These are phyloP conservation scores for Fusarium equiseti DNA, from an alignment of 2,329 filamentous ascomycete genomes.

Conservation along the genomic window DNA sequence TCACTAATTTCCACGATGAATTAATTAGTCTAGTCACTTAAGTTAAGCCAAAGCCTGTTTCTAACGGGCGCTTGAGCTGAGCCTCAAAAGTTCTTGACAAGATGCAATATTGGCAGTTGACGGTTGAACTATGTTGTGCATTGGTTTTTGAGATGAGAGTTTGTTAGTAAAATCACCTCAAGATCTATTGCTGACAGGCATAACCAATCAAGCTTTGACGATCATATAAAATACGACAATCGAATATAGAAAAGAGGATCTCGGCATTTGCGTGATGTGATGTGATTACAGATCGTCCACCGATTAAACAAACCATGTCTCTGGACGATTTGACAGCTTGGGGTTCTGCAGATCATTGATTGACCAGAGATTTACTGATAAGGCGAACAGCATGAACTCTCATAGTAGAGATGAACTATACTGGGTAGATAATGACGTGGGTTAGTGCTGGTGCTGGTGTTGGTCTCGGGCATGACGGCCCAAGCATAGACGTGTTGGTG, in stretches of 20 bases:
- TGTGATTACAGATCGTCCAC: background rate
- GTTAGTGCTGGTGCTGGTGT: background rate
- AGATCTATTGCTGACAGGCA: background rate
- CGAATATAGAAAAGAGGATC: background rate
- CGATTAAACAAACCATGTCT: background rate
- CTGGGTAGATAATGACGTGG: constrained; percentile 23
- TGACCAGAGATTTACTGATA: background rate
- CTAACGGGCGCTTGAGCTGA: constrained; percentile 3
- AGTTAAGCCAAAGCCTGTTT: background rate
- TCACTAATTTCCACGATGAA: constrained; percentile 19
- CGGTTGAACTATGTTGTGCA: background rate
- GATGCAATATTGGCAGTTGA: background rate
- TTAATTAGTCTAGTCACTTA: background rate
- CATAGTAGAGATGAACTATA: constrained; percentile 8
- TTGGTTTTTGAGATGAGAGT: background rate
- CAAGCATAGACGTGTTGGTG: constrained; percentile 13
- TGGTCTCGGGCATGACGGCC: background rate
- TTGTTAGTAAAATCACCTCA: background rate
- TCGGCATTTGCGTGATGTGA: background rate
- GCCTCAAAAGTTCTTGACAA: constrained; percentile 1
- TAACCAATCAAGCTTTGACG: background rate
- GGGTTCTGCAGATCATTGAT: background rate
- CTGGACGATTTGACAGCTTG: background rate
- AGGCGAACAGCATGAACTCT: constrained; percentile 14
- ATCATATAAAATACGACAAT: background rate